These are phyloP conservation scores for Haematococcus sp. DNA, from an alignment of 139 green algal genomes.

Conservation along the genomic window DNA sequence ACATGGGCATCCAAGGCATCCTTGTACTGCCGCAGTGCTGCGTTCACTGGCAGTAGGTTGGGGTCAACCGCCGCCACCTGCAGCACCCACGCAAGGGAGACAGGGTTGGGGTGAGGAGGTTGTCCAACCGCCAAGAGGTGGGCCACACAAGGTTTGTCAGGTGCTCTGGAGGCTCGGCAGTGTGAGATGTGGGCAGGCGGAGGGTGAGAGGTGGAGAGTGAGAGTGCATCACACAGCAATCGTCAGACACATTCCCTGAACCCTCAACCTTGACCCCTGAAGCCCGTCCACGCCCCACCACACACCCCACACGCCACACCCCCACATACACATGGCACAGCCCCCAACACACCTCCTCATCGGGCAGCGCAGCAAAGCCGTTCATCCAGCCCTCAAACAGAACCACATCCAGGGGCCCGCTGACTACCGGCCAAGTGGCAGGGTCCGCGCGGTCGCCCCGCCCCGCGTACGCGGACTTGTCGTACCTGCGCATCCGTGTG, in stretches of 20 bases:
- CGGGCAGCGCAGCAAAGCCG: constrained; percentile 67
- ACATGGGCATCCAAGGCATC: constrained; percentile 76
- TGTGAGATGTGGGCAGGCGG: too few relatives aligned
- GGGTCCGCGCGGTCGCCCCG: constrained; percentile 75
- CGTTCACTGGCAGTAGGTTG: constrained; percentile 72
- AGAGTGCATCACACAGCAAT: too few relatives aligned
- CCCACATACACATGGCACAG: background rate
- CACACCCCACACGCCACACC: too few relatives aligned
- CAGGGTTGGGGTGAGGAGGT: too few relatives aligned
- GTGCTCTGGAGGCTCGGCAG: too few relatives aligned
- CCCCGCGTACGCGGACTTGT: constrained; percentile 85
- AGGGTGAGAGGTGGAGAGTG: too few relatives aligned
- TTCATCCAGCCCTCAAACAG: constrained; percentile 99
- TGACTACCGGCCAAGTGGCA: constrained; percentile 58
- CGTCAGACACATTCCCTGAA: too few relatives aligned
- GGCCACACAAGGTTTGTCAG: too few relatives aligned
- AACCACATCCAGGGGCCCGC: constrained; percentile 81
- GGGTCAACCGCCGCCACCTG: constrained; percentile 47
- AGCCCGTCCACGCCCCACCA: too few relatives aligned
- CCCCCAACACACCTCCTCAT: constrained; percentile 14
- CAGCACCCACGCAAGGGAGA: too few relatives aligned
- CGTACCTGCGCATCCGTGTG: constrained; percentile 66
- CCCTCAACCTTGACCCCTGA: too few relatives aligned
- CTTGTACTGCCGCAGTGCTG: constrained; percentile 68
- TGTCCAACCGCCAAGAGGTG: too few relatives aligned